Base-by-base conservation (phyloP, 2,329 filamentous ascomycete species). In the Mycosphaerella sp. region DNA sequence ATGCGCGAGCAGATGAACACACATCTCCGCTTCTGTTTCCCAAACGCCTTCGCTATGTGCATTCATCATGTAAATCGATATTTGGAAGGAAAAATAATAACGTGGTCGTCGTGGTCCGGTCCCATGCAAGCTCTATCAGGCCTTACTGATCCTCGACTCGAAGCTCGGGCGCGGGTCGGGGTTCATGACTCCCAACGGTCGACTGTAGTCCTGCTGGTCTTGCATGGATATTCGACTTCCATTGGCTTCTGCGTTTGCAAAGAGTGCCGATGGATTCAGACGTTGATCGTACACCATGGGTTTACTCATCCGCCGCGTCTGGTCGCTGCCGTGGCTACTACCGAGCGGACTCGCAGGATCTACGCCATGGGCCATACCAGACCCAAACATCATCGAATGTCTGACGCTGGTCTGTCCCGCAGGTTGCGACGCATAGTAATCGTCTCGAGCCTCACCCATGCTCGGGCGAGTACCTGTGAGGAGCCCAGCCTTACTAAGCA, bases 151-250 rank as follows among this genome's bases (percentile, higher is more conserved):
- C 38, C 64, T 58, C 11, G 64, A 66, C 48, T 67, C 66, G 51
- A 67, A 66, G 46, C 64, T 67, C 8, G 55, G 50, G 46, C 66
- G 61, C n/a, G 57, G 57, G 53, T 70, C 68, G 9, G 68, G 68
- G 45, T 70, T 70, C 34, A 60, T 62, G 21, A 77, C 73, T 23
- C 74, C 74, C 6, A 68, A 59, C 45, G 73, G 71, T 45, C 76
- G 70, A 44, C 72, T 73, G 56, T 76, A 78, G 55, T 78, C 76
- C 52, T 76, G 72, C 49, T 76, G 68, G 51, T 74, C 77, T 43
- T 69, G 71, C 42, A 78, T 66, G 48, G 74, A 76, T 23, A 72
- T 69, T 21, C 72, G 71, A 54, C 74, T 77, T 14, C 67, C 67
- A 54, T 76, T 78, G n/a, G 73, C 71, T 36, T 70, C 67, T 42